Evolutionary conservation across 148 eudicot genomes (phyloP).

Genomic region (Vaccinium myrtillus): DNA sequence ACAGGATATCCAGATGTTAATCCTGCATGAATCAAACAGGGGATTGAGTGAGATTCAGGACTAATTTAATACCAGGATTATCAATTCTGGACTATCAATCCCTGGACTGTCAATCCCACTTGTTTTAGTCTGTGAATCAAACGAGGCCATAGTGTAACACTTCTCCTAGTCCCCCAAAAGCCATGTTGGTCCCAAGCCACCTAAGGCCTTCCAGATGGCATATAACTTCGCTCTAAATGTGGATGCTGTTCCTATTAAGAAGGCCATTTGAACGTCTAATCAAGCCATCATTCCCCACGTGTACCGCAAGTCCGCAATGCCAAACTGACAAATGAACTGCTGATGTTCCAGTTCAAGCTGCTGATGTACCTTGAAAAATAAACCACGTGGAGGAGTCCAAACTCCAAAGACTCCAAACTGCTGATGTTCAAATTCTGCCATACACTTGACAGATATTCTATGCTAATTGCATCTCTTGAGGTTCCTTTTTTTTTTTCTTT

Average conservation of each 20-base stretch:
- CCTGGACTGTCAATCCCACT: too few species aligned
- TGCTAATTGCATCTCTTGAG: background rate
- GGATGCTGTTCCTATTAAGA: background rate
- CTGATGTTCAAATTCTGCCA: background rate
- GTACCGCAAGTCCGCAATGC: background rate
- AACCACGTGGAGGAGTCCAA: background rate
- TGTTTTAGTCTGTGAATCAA: too few species aligned
- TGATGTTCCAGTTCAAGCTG: background rate
- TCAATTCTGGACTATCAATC: too few species aligned
- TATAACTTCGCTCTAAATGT: background rate
- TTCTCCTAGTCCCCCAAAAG: background rate
- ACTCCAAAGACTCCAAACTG: background rate
- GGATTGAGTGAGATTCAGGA: too few species aligned
- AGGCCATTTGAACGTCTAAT: background rate
- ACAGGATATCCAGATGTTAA: too few species aligned
- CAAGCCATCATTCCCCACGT: background rate
- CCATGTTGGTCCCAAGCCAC: background rate
- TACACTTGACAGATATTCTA: background rate
- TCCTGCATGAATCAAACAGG: too few species aligned
- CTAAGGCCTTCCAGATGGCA: background rate
- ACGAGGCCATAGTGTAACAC: background rate
- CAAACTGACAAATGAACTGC: background rate
- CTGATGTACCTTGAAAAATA: background rate
- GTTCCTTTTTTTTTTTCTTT: too few species aligned
- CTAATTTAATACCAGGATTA: too few species aligned